Base-by-base conservation (phyloP, 768 basidiomycete genomes). In the Trametes meyenii region DNA sequence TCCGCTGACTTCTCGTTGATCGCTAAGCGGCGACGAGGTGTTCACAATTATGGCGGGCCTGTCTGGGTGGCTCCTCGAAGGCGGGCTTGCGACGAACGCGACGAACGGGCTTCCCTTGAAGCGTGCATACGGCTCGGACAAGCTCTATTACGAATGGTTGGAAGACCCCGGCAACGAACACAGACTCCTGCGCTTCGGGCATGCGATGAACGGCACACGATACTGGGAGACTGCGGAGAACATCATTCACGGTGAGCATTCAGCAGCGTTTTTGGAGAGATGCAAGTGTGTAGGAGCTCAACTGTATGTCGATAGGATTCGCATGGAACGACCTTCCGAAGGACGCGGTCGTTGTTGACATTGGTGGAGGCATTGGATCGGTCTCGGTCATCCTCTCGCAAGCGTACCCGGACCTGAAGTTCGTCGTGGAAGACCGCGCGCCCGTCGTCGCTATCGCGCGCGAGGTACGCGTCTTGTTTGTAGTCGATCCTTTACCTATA, bases 181-280 rank as follows among this genome's bases (percentile, higher is more conserved):
- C 5, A 67, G 87, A 49, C 76, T 89, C 55, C 79, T 84, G 60
- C 78, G 88, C 26, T 90, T 90, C 67, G 87, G 86, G 19, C 84
- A 82, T 58, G 86, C 87, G 3, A 91, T 91, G 88, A 78, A 78
- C 10, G 87, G 86, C 24, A 86, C 87, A 10, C 80, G 78, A 23
- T 81, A 81, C 3, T 90, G 88, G 86, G 87, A 86, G 72, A 79
- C 55, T 12, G 49, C 39, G 13, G 53, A 59, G 58, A 59, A 63
- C 43, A 54, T 63, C 58, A 55, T 59, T 23, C 50, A 52, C 40
- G 62, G 62, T 63, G 21, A 24, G 62, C 29, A 10, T 14, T 11
- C 5, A 3, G 17, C 5, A n/a, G 33, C 11, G 5, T 36, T 3
- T 10, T 5, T 29, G 10, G 23, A 50, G 8, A 33, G 8, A 19